Evolutionary conservation across 306 rosid genomes (phyloP), one percentile per base, ranked within the genome.

Genomic region (Lablab purpureus): DNA sequence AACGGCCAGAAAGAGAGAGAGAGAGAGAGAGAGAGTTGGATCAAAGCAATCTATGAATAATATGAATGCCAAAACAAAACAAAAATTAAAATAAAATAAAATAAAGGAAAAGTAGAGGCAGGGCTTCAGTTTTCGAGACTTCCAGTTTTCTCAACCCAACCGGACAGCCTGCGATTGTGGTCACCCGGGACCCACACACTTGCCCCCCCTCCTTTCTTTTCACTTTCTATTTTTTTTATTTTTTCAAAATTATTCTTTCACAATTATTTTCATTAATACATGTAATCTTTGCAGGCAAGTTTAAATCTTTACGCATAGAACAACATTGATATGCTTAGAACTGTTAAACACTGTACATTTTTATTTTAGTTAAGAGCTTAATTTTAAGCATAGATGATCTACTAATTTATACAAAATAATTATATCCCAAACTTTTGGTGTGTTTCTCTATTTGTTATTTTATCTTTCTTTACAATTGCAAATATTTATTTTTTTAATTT

Each of bases 161-260:
- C 47, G 82, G 86, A 77, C 88, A 85, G 76, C 83, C 75, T 76
- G 56, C 41, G 52, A 67, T 67, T 64, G 46, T 75, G 80, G 6
- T 75, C 1, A 43, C 36, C 22, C 5, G 52, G 83, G 80, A 6
- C 76, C 82, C 80, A 71, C 85, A 52, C 82, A 27, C 60, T 8
- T 4, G 36, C 62, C 30, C 56, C 1, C 17, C 28, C 10, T 7
- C 18, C 18, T 8, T 6, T 3, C 41, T 32, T 51, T 25, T 32
- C 2, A 2, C 1, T 72, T 73, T 73, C 25, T 34, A 8, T 17
- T 15, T 62, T 15, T 6, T 0, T 17, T 4, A 2, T 63, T 66
- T 66, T 60, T 60, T 0, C 0, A 7, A 30, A 15, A 27, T 2
- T 5, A 30, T 66, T 40, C 11, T 40, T 1, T 11, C 37, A 4